Conservation (phyloP, 805 yeast genomes). For the Candida verbasci region DNA sequence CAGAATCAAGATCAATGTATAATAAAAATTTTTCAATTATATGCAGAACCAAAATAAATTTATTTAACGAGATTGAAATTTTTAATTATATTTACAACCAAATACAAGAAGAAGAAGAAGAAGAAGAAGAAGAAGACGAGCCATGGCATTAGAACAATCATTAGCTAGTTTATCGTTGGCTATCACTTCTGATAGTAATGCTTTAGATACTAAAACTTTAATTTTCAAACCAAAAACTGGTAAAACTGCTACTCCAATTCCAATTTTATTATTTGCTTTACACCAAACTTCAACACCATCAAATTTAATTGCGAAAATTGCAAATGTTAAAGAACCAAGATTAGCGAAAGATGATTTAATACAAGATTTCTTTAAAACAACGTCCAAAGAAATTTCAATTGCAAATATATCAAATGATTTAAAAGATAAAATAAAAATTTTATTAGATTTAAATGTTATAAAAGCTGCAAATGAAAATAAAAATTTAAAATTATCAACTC, state of each 20-base stretch:
- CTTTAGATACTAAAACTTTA: constrained; percentile 62
- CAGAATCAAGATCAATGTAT: no score
- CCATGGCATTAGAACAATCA: constrained; percentile 70
- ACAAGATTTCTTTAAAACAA: constrained; percentile 51
- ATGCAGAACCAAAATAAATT: no score
- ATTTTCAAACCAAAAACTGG: constrained; percentile 92
- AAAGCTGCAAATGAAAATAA: constrained; percentile 29
- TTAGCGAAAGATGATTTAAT: constrained; percentile 81
- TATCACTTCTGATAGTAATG: constrained; percentile 32
- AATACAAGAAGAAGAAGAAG: no score
- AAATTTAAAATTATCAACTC: constrained; percentile 46
- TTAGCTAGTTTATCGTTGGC: constrained; percentile 63
- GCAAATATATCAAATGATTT: constrained; percentile 43
- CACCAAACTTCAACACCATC: constrained; percentile 68
- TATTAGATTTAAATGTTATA: constrained; percentile 50
- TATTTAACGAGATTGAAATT: no score
- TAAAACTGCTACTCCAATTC: constrained; percentile 72
- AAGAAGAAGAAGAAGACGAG: no score
- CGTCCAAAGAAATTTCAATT: constrained; percentile 59
- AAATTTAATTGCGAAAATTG: constrained; percentile 57
- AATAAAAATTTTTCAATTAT: no score
- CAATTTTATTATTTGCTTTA: constrained; percentile 76
- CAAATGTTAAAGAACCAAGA: constrained; percentile 79
- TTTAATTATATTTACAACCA: background rate
- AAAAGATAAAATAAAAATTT: constrained; percentile 56